Evolutionary conservation across 2,329 filamentous ascomycete species (phyloP).

Genomic region (Alternaria incomplexa): DNA sequence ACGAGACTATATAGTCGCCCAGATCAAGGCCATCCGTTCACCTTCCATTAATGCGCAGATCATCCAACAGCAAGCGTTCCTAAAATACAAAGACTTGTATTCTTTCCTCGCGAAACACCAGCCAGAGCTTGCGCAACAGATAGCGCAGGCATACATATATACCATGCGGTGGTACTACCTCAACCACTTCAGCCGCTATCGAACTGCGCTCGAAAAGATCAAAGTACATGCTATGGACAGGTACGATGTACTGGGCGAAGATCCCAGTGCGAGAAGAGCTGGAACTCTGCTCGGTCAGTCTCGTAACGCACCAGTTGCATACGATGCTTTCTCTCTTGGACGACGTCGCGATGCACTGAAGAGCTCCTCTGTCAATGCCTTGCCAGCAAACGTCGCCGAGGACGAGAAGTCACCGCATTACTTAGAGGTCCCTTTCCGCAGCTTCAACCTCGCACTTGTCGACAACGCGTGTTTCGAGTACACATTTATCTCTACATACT

Average conservation of each 20-base stretch:
- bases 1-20: slow-evolving; percentile 89
- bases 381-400: slow-evolving; percentile 89
- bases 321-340: slow-evolving; percentile 89
- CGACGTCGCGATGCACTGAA: slow-evolving; percentile 83
- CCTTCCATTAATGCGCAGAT: slow-evolving; percentile 97
- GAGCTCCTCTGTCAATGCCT: slow-evolving; percentile 72
- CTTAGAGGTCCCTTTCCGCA: slow-evolving; percentile 87
- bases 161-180: slow-evolving; percentile 99
- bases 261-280: slow-evolving; percentile 70
- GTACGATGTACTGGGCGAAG: slow-evolving; percentile 80
- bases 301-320: slow-evolving; percentile 61
- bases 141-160: slow-evolving; percentile 91
- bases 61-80: slow-evolving; percentile 90
- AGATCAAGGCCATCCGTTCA: slow-evolving; percentile 91
- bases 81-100: slow-evolving; percentile 87
- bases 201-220: slow-evolving; percentile 80
- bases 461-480: slow-evolving; percentile 97
- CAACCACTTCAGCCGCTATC: slow-evolving; percentile 89
- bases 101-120: slow-evolving; percentile 85
- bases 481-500: slow-evolving; percentile 89
- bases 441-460: slow-evolving; percentile 91
- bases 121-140: slow-evolving; percentile 82
- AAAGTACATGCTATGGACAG: slow-evolving; percentile 84
- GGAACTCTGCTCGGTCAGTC: slow-evolving; percentile 47
- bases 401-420: slow-evolving; percentile 87